Percentiles rank a stretch among this genome's conserved stretches.
These are phyloP conservation scores for Dillenia turbinata DNA, from an alignment of 164 flowering plant species.

Conservation along the genomic window DNA sequence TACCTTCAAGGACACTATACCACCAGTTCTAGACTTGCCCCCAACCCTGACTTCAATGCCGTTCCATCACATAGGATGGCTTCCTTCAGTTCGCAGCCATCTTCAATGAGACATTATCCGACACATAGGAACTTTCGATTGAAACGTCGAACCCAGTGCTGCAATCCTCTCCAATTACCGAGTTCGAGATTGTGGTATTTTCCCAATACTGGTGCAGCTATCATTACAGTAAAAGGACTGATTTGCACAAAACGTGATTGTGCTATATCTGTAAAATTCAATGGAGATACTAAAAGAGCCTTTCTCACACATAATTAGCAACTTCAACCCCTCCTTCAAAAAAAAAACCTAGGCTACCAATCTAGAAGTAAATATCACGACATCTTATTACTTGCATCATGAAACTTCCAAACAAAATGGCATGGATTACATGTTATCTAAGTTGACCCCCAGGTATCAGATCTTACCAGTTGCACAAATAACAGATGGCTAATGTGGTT, in stretches of 20 bases:
- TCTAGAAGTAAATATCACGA: no score
- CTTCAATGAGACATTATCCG: slow-evolving; percentile 86
- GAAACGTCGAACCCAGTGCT: slow-evolving; percentile 79
- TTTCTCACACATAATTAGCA: no score
- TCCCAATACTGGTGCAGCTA: slow-evolving; percentile 57
- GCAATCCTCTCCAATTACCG: slow-evolving; percentile 82
- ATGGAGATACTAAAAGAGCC: background rate
- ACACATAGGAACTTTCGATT: slow-evolving; percentile 86
- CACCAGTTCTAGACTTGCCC: slow-evolving; percentile 78
- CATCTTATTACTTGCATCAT: no score
- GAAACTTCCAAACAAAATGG: no score
- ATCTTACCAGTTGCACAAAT: no score
- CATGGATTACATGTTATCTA: no score
- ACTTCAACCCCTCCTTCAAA: no score
- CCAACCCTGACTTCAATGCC: slow-evolving; percentile 57
- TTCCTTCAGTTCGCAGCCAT: slow-evolving; percentile 72
- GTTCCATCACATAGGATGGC: slow-evolving; percentile 90
- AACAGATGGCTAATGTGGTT: no score
- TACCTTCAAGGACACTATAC: slow-evolving; percentile 86
- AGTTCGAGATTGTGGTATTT: slow-evolving; percentile 57
- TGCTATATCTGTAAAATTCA: slow-evolving; percentile 44
- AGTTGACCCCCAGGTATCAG: no score
- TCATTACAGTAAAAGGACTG: slow-evolving; percentile 79
- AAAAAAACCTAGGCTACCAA: no score
- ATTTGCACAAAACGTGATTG: slow-evolving; percentile 68